phyloP scores from a whole-genome alignment of 805 yeast genomes.

The Saturnispora mendoncae region DNA sequence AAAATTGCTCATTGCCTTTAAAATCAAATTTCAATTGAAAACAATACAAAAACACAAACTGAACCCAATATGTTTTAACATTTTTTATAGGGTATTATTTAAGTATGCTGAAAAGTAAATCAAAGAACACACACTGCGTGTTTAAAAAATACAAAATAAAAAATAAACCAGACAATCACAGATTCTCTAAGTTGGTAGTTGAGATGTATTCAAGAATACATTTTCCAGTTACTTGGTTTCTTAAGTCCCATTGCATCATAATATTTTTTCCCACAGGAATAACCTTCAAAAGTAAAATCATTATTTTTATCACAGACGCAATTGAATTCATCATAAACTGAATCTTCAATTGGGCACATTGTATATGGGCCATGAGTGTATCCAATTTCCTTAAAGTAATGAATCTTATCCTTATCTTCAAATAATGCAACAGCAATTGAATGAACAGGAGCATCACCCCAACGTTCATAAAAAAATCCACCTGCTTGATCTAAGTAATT shows the following conservation, averaged over 20 bases:
- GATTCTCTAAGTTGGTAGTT: no score
- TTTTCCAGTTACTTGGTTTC: conserved; percentile 26
- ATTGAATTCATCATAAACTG: conserved; percentile 21
- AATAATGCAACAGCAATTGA: conserved; percentile 63
- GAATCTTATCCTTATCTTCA: conserved; percentile 47
- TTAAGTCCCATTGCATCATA: conserved; percentile 21
- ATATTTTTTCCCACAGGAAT: conserved; percentile 29
- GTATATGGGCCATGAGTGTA: conserved; percentile 50
- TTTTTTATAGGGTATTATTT: no score
- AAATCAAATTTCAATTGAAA: no score
- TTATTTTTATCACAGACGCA: conserved; percentile 33
- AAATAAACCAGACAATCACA: no score
- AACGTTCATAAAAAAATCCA: conserved; percentile 78
- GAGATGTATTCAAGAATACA: conserved; percentile 17
- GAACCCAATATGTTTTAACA: no score
- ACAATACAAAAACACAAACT: no score
- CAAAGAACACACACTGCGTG: no score
- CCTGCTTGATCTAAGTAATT: conserved; percentile 56
- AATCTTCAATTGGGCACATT: conserved; percentile 35
- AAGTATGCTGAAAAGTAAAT: no score
- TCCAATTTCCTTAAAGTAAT: conserved; percentile 68
- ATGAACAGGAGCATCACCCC: conserved; percentile 95
- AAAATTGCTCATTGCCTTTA: no score
- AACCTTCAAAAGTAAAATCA: conserved; percentile 33
- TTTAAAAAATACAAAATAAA: no score